Base-by-base conservation (phyloP, 148 eudicot species). In the Fagopyrum homotropicum region DNA sequence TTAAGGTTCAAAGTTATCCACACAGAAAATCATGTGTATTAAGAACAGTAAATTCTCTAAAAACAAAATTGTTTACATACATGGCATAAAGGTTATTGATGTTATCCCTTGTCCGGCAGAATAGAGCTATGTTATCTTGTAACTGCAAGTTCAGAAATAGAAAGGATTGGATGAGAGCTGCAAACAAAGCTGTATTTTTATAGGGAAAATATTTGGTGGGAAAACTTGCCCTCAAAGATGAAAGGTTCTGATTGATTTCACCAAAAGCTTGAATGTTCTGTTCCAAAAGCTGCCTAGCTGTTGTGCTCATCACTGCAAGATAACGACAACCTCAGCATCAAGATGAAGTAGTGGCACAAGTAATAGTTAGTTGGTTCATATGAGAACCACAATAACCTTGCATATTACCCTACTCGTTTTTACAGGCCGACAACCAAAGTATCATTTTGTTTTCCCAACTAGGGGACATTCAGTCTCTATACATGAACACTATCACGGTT, bases 101-200 rank as follows among this genome's bases (percentile, higher is more conserved):
- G 78, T 88, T 90, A 77, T 89, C 88, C 83, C 89, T 88, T 43
- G 91, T 56, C 73, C 81, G 87, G 56, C 83, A 75, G 71, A 90
- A 84, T 75, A 90, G 90, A 73, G 82, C 84, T 45, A 88, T 73
- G 57, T 91, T 91, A 60, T 91, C 89, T 85, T 84, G 93, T 78
- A 86, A 78, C 96, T 90, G 96, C 22, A 56, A 43, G 47, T 59
- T 55, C 1, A 19, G 17, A 45, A 74, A 55, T 59, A 44, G 63
- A 49, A 56, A 35, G 47, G 63, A 40, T 48, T 29, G 54, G n/a
- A 35, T 7, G 44, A 43, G 59, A 14, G 16, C 16, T 16, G 50
- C 22, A 72, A 72, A 50, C 45, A 35, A 72, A 72, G 44, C 40
- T n/a, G 12, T 26, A 17, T 7, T n/a, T 44, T 54, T 12, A 45